Percentiles rank a stretch among this genome's conserved stretches.
Conservation (phyloP, 306 rosid species). For the Rubus parviflorus region DNA sequence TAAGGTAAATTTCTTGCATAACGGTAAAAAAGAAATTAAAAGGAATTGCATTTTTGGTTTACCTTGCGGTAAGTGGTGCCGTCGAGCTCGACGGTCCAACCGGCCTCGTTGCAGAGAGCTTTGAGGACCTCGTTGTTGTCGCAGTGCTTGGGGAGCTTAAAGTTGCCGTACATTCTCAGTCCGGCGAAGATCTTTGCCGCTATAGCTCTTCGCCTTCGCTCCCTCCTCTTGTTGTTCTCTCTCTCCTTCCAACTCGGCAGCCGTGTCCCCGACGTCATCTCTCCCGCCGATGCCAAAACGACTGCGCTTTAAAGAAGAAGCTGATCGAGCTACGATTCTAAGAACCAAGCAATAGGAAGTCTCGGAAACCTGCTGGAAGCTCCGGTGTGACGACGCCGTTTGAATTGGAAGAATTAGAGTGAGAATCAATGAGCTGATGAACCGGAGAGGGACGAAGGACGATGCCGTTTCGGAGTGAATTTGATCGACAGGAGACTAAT, state of each 20-base stretch:
- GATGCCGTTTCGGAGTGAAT: background rate
- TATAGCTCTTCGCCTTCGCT: constrained; percentile 75
- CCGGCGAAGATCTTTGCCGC: constrained; percentile 88
- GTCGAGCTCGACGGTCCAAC: constrained; percentile 82
- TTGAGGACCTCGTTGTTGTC: constrained; percentile 95
- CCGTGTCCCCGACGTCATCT: constrained; percentile 80
- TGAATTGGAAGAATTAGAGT: background rate
- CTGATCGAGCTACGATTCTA: constrained; percentile 7
- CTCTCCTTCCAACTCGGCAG: constrained; percentile 90
- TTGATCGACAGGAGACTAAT: background rate
- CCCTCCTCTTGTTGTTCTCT: constrained; percentile 84
- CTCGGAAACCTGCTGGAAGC: background rate
- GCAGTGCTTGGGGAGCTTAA: constrained; percentile 86
- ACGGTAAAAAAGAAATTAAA: background rate
- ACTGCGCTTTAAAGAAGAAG: background rate
- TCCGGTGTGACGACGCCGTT: background rate
- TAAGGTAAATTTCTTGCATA: background rate
- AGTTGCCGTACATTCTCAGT: constrained; percentile 80
- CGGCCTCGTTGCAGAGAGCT: constrained; percentile 88
- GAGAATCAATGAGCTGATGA: no score
- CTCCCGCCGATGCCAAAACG: constrained; percentile 1
- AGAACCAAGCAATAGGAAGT: background rate
- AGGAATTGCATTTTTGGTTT: background rate
- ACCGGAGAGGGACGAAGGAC: no score
- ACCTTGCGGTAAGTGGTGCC: constrained; percentile 96